phyloP scores from a whole-genome alignment of 768 basidiomycete species.

The Xerocomus brunneocitrinus region DNA sequence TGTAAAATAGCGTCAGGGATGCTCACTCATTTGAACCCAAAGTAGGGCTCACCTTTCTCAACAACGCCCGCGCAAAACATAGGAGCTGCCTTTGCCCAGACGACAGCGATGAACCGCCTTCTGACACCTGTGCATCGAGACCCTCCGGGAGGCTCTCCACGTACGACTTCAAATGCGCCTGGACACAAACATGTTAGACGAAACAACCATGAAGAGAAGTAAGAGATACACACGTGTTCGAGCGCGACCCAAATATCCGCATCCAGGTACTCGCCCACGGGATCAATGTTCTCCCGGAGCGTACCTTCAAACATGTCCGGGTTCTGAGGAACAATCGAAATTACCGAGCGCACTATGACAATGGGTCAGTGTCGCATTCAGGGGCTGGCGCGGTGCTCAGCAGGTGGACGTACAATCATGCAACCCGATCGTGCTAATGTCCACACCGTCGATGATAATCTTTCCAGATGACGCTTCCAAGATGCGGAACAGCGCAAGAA shows the following conservation, averaged over 20 bases:
- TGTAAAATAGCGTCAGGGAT: not conserved
- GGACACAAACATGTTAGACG: not conserved
- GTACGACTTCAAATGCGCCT: conserved; percentile 68
- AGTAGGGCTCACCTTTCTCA: conserved; percentile 54
- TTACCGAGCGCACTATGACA: conserved; percentile 55
- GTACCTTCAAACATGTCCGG: conserved; percentile 70
- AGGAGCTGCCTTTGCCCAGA: conserved; percentile 84
- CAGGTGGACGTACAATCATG: conserved; percentile 41
- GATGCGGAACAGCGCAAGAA: conserved; percentile 74
- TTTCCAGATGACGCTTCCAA: conserved; percentile 66
- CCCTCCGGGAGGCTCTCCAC: conserved; percentile 60
- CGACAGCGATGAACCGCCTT: conserved; percentile 78
- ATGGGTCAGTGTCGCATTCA: not conserved
- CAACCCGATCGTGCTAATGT: conserved; percentile 72
- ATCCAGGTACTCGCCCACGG: conserved; percentile 69
- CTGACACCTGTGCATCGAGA: conserved; percentile 68
- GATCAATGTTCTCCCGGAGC: conserved; percentile 86
- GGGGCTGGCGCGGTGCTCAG: too few relatives aligned
- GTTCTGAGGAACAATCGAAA: conserved; percentile 85
- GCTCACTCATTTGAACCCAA: not conserved
- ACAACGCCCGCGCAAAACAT: conserved; percentile 82
- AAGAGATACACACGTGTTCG: conserved; percentile 43
- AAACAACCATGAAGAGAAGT: not conserved
- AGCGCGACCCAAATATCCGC: conserved; percentile 85
- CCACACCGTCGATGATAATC: conserved; percentile 69